Evolutionary conservation across 1,284 basidiomycete genomes (phyloP).

Genomic region (Ceratobasidium sp.): DNA sequence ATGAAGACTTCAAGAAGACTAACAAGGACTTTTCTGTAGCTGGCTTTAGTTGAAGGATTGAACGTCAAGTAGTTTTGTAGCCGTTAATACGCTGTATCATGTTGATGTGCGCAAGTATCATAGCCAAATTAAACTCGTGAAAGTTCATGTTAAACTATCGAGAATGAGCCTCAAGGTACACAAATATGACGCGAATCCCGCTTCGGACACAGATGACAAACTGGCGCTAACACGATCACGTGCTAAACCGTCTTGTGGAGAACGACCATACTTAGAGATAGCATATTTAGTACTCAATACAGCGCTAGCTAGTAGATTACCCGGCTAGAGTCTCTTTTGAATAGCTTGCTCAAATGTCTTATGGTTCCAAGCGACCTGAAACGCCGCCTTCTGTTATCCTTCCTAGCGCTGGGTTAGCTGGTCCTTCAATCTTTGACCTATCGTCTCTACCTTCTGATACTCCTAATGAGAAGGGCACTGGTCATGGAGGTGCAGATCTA

Average conservation of each 20-base stretch:
- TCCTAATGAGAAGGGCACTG: constrained; percentile 33
- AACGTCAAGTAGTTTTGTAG: not conserved
- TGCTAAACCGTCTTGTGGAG: not conserved
- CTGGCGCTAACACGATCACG: constrained; percentile 36
- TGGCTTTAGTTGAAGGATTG: constrained; percentile 41
- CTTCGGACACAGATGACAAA: too few species aligned
- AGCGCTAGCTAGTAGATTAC: not conserved
- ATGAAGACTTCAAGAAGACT: not conserved
- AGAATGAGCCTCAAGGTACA: not conserved
- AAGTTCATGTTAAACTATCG: not conserved
- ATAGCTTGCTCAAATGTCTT: constrained; percentile 3
- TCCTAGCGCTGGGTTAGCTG: constrained; percentile 16
- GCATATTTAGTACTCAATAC: not conserved
- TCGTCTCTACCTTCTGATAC: constrained; percentile 38
- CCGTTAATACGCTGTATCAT: not conserved
- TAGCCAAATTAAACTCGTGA: not conserved
- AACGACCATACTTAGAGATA: not conserved
- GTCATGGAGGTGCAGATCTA: constrained; percentile 45
- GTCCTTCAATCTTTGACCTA: constrained; percentile 40
- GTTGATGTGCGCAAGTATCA: not conserved
- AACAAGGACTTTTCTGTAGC: not conserved
- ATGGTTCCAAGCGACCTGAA: not conserved
- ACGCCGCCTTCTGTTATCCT: constrained; percentile 36
- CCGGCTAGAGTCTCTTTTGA: not conserved
- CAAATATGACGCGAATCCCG: too few species aligned